phyloP scores from a whole-genome alignment of 176 grass and related monocot species.

The Raddia guianensis region DNA sequence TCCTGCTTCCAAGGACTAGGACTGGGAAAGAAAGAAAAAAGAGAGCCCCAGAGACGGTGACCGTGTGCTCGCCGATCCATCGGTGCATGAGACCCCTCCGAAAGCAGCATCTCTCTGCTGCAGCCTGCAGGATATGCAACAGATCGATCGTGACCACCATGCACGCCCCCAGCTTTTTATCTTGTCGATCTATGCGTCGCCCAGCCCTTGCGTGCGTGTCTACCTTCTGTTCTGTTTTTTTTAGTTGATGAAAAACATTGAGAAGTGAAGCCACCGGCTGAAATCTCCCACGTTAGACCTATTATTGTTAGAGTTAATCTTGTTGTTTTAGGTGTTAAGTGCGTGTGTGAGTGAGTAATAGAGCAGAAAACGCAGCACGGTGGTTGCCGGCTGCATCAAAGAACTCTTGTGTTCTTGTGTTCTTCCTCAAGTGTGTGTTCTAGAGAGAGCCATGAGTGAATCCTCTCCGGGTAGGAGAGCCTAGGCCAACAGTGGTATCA shows the following conservation, averaged over 20 bases:
- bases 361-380: no score
- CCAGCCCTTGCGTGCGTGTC: background rate
- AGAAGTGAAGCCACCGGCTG: no score
- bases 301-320: no score
- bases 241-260: background rate
- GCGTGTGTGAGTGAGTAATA: no score
- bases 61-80: background rate
- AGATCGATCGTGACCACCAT: background rate
- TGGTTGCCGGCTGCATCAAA: no score
- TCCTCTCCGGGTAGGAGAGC: no score
- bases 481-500: no score
- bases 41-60: background rate
- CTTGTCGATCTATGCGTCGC: background rate
- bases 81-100: background rate
- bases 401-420: no score
- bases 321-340: no score
- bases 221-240: background rate
- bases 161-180: background rate
- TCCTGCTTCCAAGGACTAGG: slow-evolving; percentile 30
- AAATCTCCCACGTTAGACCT: background rate
- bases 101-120: slow-evolving; percentile 12
- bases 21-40: background rate
- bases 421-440: no score
- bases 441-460: no score
- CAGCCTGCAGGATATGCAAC: background rate